Evolutionary conservation across 352 stramenopile genomes (phyloP), one percentile per base, ranked within the genome.

Genomic region (Pelagophyceae sp.): DNA sequence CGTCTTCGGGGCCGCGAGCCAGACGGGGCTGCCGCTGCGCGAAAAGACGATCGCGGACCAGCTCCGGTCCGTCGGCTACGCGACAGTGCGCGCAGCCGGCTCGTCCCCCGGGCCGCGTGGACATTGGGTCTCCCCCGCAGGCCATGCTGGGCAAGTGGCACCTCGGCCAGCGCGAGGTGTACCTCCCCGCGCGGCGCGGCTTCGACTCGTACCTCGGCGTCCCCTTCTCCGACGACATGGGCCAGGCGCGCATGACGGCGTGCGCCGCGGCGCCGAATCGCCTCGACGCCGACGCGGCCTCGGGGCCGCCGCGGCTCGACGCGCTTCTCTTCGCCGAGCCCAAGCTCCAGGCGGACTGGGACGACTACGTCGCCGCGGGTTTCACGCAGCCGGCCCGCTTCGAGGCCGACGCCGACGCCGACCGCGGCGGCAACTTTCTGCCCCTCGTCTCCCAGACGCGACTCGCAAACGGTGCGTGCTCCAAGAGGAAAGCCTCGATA

Each of bases 131-230:
- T n/a, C n/a, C n/a, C n/a, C n/a, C n/a, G n/a, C n/a, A n/a, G n/a
- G 80, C 64, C 23, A 82, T 82, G 54, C 54, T 85, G 31, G 83
- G 83, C 29, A 87, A 87, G 54, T 87, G 83, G 83, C 83, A 87
- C 78, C 71, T 87, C 15, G 83, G 83, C 25, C 80, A 85, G 33
- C 70, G 82, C 40, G 67, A 75, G 60, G 72, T 78, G 17, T 84
- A 84, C 37, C 61, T 83, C 2, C 82, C 82, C n/a, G 72, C 72
- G 27, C 80, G 78, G 72, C 75, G 76, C 64, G 82, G 82, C 31
- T 85, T 85, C 77, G 80, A 85, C 54, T 79, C 65, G 72, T 85
- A 84, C 69, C 58, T 84, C 0, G 80, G 80, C 25, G 74, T 74
- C 50, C 63, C 58, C 35, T 76, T 58, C 37, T 32, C 6, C 54